Base-by-base conservation (phyloP, 495 filamentous ascomycete genomes). In the Annulohypoxylon nitens region DNA sequence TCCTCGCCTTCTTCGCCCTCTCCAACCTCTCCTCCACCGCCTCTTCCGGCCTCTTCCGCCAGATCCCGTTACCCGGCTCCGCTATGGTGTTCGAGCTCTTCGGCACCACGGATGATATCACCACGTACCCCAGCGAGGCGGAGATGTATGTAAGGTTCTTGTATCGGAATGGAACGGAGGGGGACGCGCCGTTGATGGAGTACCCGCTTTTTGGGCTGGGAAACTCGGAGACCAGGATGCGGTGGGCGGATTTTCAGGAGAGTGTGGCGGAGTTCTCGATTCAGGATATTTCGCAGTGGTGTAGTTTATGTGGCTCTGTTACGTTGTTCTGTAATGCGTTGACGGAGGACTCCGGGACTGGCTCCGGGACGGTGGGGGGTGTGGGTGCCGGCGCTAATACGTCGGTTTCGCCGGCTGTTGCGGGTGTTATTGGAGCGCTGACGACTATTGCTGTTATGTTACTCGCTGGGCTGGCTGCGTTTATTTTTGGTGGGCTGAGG, bases 1-100 rank as follows among this genome's bases (percentile, higher is more conserved):
- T 85, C 47, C 36, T 84, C 1, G 76, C 79, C 20, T 84, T 83
- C 53, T 82, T 82, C 58, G 78, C 82, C 14, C 71, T 85, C 2
- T 69, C 82, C 0, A 61, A 74, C 3, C 75, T 83, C 26, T 30
- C 61, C 4, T 48, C 47, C 5, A 77, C 73, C 0, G 23, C 76
- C 6, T 67, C 53, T 9, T 45, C 74, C 1, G 62, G 54, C 10
- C 25, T 65, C 3, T 84, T 84, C 69, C 33, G 47, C 4, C 59
- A 65, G 3, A 78, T 85, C 20, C 83, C 83, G 6, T 39, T 73
- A 10, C 80, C 80, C 2, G 83, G 83, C 16, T 73, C 81, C 0
- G 76, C 80, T 11, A 79, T 85, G 74, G 69, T 81, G 7, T 83
- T 85, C 50, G 83, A 85, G 71, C 68, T 85, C 20, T 83, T 81